Evolutionary conservation across 176 grass and related monocot species (phyloP), one percentile per base, ranked within the genome.

Genomic region (Canna indica): DNA sequence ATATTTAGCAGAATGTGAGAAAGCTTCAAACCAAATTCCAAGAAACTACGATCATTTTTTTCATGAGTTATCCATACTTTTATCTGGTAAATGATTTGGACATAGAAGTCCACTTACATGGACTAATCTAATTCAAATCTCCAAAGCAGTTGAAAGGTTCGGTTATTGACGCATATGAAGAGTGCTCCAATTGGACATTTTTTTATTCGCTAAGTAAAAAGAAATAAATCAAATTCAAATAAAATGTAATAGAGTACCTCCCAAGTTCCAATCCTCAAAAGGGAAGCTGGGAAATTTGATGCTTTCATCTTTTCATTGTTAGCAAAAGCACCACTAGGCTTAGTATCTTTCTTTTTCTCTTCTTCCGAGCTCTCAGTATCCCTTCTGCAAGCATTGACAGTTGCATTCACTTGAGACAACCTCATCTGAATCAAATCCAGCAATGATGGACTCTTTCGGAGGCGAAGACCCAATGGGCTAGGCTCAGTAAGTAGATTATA

Each of bases 191-290:
- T 20, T n/a, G 22, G 7, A 52, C 5, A 18, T 22, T 24, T 54
- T 54, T 54, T 25, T 3, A 0, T 22, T 52, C 4, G 48, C 16
- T 20, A 52, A 20, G 48, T 22, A 20, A 17, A 18, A 4, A 18
- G 14, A 13, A 62, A 16, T 15, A 4, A 24, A n/a, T 68, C 5
- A 36, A 41, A 14, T 11, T 14, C 35, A 20, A 44, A 24, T n/a
- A 41, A n/a, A 26, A 27, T 26, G 24, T 16, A 13, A 32, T 63
- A 0, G 15, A 16, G 15, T 83, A 96, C 92, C 88, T 89, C 83
- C 88, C 92, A 96, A 75, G 22, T 75, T 59, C 92, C 92, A 75
- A 96, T 96, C 70, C 71, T 88, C 64, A 96, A 80, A 64, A 83
- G n/a, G 64, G 69, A 75, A 47, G 77, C 83, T n/a, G 79, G 71